Evolutionary conservation across 257 asterid genomes (phyloP).

Genomic region (Nicotiana tabacum): DNA sequence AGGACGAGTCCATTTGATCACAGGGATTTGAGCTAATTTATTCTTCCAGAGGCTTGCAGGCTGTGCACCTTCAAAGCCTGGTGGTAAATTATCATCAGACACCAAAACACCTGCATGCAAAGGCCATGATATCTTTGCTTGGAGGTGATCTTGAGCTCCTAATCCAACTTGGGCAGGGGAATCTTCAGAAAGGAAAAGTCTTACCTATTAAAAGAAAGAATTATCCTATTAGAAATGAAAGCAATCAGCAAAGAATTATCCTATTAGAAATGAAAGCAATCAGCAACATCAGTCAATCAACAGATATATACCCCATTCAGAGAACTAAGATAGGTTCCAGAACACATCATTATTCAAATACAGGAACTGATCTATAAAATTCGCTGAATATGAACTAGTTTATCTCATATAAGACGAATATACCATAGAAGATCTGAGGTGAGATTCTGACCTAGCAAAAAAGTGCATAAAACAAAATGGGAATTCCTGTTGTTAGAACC

Average conservation of each 20-base stretch:
- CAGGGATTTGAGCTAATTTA: slow-evolving; percentile 61
- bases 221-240: background rate
- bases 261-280: background rate
- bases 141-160: slow-evolving; percentile 77
- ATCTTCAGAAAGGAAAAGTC: slow-evolving; percentile 75
- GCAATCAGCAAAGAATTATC: background rate
- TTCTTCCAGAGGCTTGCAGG: slow-evolving; percentile 44
- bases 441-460: background rate
- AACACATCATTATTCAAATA: background rate
- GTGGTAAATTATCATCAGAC: slow-evolving; percentile 76
- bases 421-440: background rate
- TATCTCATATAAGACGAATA: background rate
- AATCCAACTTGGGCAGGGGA: slow-evolving; percentile 72
- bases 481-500: background rate
- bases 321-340: background rate
- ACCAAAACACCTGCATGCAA: slow-evolving; percentile 35
- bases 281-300: background rate
- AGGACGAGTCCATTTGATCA: slow-evolving; percentile 71
- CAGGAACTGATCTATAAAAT: background rate
- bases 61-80: slow-evolving; percentile 73
- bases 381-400: background rate
- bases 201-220: slow-evolving; percentile 44
- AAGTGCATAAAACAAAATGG: background rate
- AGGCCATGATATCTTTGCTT: slow-evolving; percentile 61
- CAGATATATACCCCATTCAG: background rate